Conservation (phyloP, 768 basidiomycete genomes). For the Flagelloscypha sp. region DNA sequence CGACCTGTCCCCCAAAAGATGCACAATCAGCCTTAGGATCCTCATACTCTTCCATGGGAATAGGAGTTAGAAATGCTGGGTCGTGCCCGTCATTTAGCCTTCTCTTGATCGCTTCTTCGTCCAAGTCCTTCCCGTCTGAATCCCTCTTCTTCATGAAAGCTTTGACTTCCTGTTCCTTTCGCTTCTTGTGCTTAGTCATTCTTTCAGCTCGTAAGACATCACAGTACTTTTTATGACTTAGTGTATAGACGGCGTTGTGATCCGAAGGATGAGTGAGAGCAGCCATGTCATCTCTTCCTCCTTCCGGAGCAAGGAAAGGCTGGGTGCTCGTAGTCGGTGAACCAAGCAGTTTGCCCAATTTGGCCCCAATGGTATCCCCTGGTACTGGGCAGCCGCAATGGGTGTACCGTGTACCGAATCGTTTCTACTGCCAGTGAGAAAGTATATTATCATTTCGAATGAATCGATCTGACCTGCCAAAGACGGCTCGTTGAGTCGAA, state of each 20-base stretch:
- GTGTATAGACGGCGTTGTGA: conserved; percentile 38
- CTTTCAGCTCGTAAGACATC: conserved; percentile 16
- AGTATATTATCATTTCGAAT: background rate
- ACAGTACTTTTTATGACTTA: conserved; percentile 17
- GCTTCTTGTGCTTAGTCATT: conserved; percentile 17
- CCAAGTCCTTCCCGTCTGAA: too few species aligned
- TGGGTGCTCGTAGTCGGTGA: conserved; percentile 15
- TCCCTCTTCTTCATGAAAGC: conserved; percentile 13
- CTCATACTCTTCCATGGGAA: conserved; percentile 30
- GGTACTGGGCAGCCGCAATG: conserved; percentile 53
- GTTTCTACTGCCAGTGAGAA: too few species aligned
- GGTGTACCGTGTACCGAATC: conserved; percentile 45
- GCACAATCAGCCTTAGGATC: conserved; percentile 15
- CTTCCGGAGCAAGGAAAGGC: conserved; percentile 25
- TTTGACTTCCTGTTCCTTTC: conserved; percentile 19
- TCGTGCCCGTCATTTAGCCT: conserved; percentile 18
- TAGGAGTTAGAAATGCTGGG: conserved; percentile 29
- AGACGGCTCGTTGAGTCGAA: conserved; percentile 44
- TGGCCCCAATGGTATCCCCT: conserved; percentile 35
- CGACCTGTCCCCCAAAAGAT: conserved; percentile 11
- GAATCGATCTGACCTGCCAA: conserved; percentile 25
- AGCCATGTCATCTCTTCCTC: conserved; percentile 26
- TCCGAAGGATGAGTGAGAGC: conserved; percentile 49
- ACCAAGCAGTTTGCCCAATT: conserved; percentile 26
- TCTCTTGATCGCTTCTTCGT: too few species aligned